These are phyloP conservation scores for Microbotryomycetes sp. DNA, from an alignment of 1,284 basidiomycete genomes.

Conservation along the genomic window DNA sequence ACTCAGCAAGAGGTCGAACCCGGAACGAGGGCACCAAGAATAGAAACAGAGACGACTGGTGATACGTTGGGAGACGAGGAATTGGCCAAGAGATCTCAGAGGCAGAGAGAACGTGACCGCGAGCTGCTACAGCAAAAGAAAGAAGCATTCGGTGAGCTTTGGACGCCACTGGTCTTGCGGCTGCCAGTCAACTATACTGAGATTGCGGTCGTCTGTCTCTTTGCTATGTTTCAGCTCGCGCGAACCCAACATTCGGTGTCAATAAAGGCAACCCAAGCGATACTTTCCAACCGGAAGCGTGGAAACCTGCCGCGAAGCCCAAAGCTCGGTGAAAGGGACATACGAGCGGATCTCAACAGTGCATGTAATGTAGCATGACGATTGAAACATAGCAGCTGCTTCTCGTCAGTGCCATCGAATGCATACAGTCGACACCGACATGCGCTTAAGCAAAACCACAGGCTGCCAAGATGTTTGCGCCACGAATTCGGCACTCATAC, in stretches of 20 bases:
- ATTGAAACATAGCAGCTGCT: too few relatives aligned
- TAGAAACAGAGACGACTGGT: too few relatives aligned
- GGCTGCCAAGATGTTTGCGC: too few relatives aligned
- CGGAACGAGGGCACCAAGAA: too few relatives aligned
- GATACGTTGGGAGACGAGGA: neutral
- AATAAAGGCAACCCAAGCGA: conserved; percentile 12
- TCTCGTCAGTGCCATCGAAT: too few relatives aligned
- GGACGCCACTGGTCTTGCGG: neutral
- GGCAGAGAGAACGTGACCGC: neutral
- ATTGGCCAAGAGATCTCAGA: neutral
- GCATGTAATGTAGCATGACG: too few relatives aligned
- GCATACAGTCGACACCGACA: too few relatives aligned
- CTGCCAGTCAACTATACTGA: too few relatives aligned
- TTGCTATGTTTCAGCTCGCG: neutral
- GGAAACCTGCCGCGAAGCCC: conserved; percentile 1
- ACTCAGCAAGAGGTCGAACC: too few relatives aligned
- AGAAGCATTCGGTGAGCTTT: neutral
- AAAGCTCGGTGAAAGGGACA: neutral
- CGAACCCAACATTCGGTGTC: conserved; percentile 3
- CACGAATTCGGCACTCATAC: too few relatives aligned
- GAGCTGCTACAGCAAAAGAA: neutral
- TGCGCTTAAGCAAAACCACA: too few relatives aligned
- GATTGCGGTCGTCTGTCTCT: neutral
- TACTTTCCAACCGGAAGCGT: conserved; percentile 16
- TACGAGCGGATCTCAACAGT: too few relatives aligned